Conservation (phyloP, 192 early-diverging fungal genomes). For the Dissophora globulifera region DNA sequence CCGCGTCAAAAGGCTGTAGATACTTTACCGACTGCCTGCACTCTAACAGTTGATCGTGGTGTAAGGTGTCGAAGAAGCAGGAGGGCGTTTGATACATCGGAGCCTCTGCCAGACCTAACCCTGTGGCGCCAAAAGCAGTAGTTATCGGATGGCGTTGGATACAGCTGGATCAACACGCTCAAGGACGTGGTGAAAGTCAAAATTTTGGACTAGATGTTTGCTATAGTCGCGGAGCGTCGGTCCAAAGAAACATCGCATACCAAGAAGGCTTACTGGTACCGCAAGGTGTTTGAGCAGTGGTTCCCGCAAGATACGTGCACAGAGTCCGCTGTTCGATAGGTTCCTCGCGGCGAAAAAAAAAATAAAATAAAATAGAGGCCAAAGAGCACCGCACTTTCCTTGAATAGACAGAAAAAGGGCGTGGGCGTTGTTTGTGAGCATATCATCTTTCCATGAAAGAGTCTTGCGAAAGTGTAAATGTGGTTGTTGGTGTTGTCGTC, state of each 20-base stretch:
- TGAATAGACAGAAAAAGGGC: too few relatives aligned
- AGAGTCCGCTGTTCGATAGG: conserved; percentile 93
- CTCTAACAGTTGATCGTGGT: conserved; percentile 99
- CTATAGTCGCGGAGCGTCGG: conserved; percentile 72
- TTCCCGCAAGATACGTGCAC: conserved; percentile 94
- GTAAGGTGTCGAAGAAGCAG: conserved; percentile 99
- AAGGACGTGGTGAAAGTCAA: conserved; percentile 75
- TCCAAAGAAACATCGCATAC: conserved; percentile 91
- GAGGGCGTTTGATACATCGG: conserved; percentile 94
- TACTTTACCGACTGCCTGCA: conserved; percentile 96
- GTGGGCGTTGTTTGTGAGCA: too few relatives aligned
- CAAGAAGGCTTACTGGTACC: conserved; percentile 97
- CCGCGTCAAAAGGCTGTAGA: conserved; percentile 96
- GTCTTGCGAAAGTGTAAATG: too few relatives aligned
- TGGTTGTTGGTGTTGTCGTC: too few relatives aligned
- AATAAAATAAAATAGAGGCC: too few relatives aligned
- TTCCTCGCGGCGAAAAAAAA: conserved; percentile 92
- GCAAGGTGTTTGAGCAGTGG: conserved; percentile 91
- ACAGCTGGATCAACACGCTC: conserved; percentile 96
- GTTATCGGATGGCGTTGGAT: conserved; percentile 99
- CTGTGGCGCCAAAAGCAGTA: conserved; percentile 99
- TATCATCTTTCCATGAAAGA: too few relatives aligned
- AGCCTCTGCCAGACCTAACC: conserved; percentile 85
- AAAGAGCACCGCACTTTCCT: too few relatives aligned
- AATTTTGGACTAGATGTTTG: conserved; percentile 84